These are phyloP conservation scores for Multifurca ochricompacta DNA, from an alignment of 768 basidiomycete species.

Conservation along the genomic window DNA sequence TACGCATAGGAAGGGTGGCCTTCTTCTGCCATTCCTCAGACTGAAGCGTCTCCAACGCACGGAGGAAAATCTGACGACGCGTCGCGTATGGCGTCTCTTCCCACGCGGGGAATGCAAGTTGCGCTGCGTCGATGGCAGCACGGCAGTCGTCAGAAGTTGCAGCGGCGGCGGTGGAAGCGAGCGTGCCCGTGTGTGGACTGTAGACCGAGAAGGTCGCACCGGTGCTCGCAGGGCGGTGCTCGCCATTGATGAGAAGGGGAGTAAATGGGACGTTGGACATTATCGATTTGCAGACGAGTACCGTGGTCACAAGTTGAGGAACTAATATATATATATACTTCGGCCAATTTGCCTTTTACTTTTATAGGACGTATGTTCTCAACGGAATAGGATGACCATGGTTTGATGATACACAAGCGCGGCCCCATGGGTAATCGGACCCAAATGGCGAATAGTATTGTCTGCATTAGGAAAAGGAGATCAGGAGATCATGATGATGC, in stretches of 20 bases:
- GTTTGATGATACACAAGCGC: too few relatives aligned
- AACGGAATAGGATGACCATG: too few relatives aligned
- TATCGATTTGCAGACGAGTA: too few relatives aligned
- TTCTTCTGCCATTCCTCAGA: slow-evolving; percentile 12
- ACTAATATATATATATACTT: too few relatives aligned
- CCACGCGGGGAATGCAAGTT: slow-evolving; percentile 16
- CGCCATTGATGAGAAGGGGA: slow-evolving; percentile 37
- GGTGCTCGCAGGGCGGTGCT: slow-evolving; percentile 30
- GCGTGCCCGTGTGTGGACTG: slow-evolving; percentile 35
- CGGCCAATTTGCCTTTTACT: too few relatives aligned
- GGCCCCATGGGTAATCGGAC: too few relatives aligned
- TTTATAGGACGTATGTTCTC: too few relatives aligned
- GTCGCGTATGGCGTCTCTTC: neutral
- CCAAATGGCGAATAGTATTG: too few relatives aligned
- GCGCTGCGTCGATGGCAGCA: slow-evolving; percentile 11
- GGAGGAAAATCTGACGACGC: slow-evolving; percentile 10
- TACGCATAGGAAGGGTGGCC: neutral
- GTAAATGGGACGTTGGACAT: neutral
- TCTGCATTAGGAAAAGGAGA: too few relatives aligned
- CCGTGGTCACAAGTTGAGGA: too few relatives aligned
- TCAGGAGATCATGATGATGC: too few relatives aligned
- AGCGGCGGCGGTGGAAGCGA: slow-evolving; percentile 40
- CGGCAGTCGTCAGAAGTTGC: slow-evolving; percentile 30
- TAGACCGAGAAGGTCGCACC: slow-evolving; percentile 38
- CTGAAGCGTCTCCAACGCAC: neutral